Evolutionary conservation across 805 yeast species (phyloP).

Genomic region (Metschnikowia drakensbergensis): DNA sequence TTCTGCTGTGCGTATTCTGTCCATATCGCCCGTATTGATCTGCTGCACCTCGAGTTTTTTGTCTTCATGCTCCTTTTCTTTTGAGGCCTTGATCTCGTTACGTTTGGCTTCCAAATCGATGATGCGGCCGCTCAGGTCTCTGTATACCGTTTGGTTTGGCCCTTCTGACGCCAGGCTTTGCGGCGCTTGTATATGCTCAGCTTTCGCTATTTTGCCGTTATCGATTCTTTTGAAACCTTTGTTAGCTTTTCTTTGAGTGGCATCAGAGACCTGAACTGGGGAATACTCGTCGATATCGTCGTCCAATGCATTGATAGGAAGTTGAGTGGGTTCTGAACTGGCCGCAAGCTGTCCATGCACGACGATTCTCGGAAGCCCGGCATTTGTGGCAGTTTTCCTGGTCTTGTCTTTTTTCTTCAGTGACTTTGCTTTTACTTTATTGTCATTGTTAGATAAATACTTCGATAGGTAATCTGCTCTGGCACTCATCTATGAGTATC

Average conservation of each 20-base stretch:
- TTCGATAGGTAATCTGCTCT: conserved; percentile 33
- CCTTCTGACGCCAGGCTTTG: conserved; percentile 19
- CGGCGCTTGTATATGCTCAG: conserved; percentile 1
- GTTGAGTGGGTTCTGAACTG: not conserved
- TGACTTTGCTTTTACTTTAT: conserved; percentile 18
- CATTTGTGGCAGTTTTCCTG: conserved; percentile 10
- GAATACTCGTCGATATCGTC: conserved; percentile 19
- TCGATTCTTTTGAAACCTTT: conserved; percentile 40
- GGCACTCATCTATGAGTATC: conserved; percentile 13
- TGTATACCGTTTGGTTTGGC: conserved; percentile 47
- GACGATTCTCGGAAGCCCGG: conserved; percentile 5
- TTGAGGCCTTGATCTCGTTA: conserved; percentile 13
- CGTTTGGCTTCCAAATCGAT: conserved; percentile 22
- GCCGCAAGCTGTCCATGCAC: conserved; percentile 9
- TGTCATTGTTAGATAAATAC: conserved; percentile 20
- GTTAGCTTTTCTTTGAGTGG: conserved; percentile 8
- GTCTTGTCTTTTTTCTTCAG: conserved; percentile 6
- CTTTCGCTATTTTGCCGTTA: conserved; percentile 17
- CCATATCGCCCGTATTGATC: conserved; percentile 14
- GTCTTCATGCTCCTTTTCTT: conserved; percentile 2
- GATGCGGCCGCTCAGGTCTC: conserved; percentile 34
- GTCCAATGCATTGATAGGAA: not conserved
- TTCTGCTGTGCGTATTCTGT: conserved; percentile 14
- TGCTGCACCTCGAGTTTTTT: conserved; percentile 12
- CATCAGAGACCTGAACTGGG: conserved; percentile 21